phyloP scores from a whole-genome alignment of 179 eudicot species.

The Corrigiola litoralis region DNA sequence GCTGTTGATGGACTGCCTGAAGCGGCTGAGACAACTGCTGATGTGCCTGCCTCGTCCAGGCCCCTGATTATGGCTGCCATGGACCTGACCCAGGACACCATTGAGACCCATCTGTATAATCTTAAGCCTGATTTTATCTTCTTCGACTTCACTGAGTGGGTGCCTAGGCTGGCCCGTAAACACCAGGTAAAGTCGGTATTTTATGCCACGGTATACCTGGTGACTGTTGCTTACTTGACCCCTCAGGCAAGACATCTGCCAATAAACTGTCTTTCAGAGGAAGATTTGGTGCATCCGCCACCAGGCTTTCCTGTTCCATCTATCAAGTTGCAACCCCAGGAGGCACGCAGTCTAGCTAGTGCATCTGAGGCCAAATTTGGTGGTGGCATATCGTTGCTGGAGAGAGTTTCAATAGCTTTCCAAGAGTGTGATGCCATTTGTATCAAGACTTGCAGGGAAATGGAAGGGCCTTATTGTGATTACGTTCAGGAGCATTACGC shows the following conservation, averaged over 20 bases:
- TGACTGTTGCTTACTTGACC: constrained; percentile 20
- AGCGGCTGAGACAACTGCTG: constrained; percentile 32
- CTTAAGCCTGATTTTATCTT: constrained; percentile 29
- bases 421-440: constrained; percentile 28
- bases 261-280: constrained; percentile 9
- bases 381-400: constrained; percentile 12
- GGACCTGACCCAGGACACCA: constrained; percentile 20
- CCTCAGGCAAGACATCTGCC: constrained; percentile 21
- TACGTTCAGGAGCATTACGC: constrained; percentile 15
- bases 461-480: constrained; percentile 26
- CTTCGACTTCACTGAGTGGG: constrained; percentile 29
- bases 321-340: constrained; percentile 19
- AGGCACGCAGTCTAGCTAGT: constrained; percentile 17
- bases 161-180: constrained; percentile 22
- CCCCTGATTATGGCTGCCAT: constrained; percentile 29
- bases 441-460: constrained; percentile 25
- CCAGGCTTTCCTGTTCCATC: constrained; percentile 20
- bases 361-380: constrained; percentile 10
- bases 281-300: constrained; percentile 16
- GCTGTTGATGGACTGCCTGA: constrained; percentile 24
- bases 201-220: constrained; percentile 16
- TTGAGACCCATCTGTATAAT: constrained; percentile 7
- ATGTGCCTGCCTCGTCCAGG: constrained; percentile 22
- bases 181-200: constrained; percentile 17
- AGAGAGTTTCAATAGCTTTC: constrained; percentile 2